Percentiles rank a stretch among this genome's conserved stretches.
phyloP scores from a whole-genome alignment of 2,329 filamentous ascomycete genomes.

The Massarina eburnea region DNA sequence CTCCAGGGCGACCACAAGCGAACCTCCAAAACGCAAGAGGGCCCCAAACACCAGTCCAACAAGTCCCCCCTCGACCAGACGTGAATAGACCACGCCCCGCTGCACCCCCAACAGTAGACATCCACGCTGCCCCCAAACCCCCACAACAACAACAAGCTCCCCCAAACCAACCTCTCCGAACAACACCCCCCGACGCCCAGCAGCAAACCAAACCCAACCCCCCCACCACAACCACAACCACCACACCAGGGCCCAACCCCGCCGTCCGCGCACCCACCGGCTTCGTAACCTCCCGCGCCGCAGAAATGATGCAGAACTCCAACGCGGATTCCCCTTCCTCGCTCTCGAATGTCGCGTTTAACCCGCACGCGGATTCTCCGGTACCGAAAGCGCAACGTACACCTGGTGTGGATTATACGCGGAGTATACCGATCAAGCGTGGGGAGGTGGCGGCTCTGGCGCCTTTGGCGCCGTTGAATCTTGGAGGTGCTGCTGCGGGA shows the following conservation, averaged over 20 bases:
- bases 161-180: constrained; percentile 25
- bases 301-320: constrained; percentile 43
- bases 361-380: constrained; percentile 58
- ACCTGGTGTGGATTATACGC: constrained; percentile 79
- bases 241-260: constrained; percentile 15
- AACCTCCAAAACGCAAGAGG: constrained; percentile 30
- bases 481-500: background rate
- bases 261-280: constrained; percentile 38
- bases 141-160: constrained; percentile 20
- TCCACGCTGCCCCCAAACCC: constrained; percentile 19
- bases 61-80: constrained; percentile 24
- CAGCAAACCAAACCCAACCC: constrained; percentile 5
- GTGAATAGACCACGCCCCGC: constrained; percentile 20
- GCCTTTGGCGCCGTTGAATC: constrained; percentile 10
- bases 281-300: constrained; percentile 51
- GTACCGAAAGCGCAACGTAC: constrained; percentile 77
- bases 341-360: constrained; percentile 45
- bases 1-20: constrained; percentile 16
- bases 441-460: constrained; percentile 36
- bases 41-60: constrained; percentile 29
- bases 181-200: constrained; percentile 29
- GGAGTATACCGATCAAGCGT: constrained; percentile 70
- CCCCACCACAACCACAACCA: constrained; percentile 8
- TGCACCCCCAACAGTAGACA: constrained; percentile 25
- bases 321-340: constrained; percentile 28